These are phyloP conservation scores for Mycena filopes DNA, from an alignment of 768 basidiomycete species.

Conservation along the genomic window DNA sequence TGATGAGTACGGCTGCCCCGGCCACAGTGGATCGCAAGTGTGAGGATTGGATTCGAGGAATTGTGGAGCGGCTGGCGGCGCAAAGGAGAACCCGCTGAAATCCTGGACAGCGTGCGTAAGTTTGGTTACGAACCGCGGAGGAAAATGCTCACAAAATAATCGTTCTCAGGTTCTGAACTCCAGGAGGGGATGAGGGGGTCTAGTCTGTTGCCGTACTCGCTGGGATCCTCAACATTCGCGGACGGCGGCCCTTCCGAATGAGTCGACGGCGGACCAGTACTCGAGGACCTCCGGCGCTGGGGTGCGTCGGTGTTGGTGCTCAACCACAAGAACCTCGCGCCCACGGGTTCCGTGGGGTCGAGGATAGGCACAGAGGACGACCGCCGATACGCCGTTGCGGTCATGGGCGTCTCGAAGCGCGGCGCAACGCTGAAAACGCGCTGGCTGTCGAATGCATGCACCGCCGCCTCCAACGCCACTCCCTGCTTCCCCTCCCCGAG, in stretches of 20 bases:
- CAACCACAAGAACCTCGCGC: background rate
- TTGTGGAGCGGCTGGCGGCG: background rate
- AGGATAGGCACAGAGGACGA: constrained; percentile 55
- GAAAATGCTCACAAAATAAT: background rate
- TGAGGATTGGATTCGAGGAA: too few relatives aligned
- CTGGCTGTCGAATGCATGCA: constrained; percentile 64
- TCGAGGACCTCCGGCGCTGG: constrained; percentile 7
- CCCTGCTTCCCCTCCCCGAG: constrained; percentile 75
- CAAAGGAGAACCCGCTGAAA: constrained; percentile 2
- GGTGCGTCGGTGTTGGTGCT: background rate
- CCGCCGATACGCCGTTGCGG: constrained; percentile 56
- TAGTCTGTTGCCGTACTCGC: background rate
- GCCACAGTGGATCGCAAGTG: constrained; percentile 1
- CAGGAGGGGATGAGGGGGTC: background rate
- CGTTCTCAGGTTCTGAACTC: background rate
- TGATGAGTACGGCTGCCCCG: background rate
- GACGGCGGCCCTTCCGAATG: background rate
- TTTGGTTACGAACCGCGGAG: too few relatives aligned
- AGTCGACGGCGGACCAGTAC: background rate
- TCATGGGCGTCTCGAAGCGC: constrained; percentile 60
- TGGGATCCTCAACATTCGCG: background rate
- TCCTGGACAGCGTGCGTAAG: background rate
- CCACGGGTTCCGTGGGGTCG: constrained; percentile 29
- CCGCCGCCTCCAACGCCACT: constrained; percentile 61
- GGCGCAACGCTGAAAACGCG: constrained; percentile 57